Evolutionary conservation across 805 yeast species (phyloP).

Genomic region (Candida rishiriensis): DNA sequence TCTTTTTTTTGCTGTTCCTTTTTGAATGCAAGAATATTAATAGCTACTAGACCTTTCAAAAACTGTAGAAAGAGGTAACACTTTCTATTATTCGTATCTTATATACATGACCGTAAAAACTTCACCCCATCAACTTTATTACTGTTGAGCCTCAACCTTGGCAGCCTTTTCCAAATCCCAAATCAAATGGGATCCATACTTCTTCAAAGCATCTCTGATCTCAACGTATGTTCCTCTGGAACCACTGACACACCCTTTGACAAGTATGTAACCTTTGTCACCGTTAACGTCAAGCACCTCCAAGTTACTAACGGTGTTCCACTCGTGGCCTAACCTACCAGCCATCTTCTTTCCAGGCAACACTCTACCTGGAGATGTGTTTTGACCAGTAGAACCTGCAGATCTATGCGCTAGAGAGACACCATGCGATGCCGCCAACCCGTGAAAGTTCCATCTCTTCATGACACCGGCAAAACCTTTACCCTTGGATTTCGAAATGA

Average conservation of each 20-base stretch:
- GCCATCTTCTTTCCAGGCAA: conserved; percentile 98
- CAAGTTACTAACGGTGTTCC: conserved; percentile 69
- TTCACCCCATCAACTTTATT: too few species aligned
- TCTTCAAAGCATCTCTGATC: conserved; percentile 73
- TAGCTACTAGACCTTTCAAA: too few species aligned
- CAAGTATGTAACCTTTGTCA: conserved; percentile 72
- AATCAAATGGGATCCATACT: conserved; percentile 25
- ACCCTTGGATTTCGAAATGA: conserved; percentile 78
- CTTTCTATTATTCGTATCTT: too few species aligned
- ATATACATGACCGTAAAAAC: too few species aligned
- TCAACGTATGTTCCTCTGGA: conserved; percentile 71
- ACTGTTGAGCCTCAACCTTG: too few species aligned
- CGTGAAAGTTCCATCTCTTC: conserved; percentile 88
- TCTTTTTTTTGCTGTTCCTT: neutral
- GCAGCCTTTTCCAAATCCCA: neutral
- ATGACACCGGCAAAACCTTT: conserved; percentile 98
- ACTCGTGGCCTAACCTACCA: conserved; percentile 86
- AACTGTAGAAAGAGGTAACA: too few species aligned
- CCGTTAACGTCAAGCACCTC: conserved; percentile 77
- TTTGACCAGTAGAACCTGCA: conserved; percentile 96
- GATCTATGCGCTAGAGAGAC: conserved; percentile 88
- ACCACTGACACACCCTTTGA: conserved; percentile 91
- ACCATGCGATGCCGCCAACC: conserved; percentile 94
- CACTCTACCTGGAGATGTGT: conserved; percentile 93
- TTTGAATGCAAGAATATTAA: too few species aligned